Conservation (phyloP, 2,329 filamentous ascomycete genomes). For the Paracorniculantispora psalliotae region DNA sequence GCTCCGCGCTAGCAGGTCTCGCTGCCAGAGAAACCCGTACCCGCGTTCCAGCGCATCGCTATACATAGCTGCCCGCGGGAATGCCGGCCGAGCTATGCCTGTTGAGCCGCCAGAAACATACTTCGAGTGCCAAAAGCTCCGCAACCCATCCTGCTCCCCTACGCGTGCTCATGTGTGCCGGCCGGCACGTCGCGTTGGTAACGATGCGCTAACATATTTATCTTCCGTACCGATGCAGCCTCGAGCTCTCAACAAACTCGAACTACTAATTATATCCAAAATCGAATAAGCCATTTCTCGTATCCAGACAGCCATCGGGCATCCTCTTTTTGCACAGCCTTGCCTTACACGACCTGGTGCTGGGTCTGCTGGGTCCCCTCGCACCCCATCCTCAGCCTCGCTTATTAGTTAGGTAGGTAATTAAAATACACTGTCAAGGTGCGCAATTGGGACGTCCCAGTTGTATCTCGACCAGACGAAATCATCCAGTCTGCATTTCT, state of each 20-base stretch:
- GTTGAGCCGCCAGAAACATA: not conserved
- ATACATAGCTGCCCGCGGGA: not conserved
- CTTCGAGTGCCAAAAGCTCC: no score
- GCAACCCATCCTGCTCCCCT: no score
- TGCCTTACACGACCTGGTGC: not conserved
- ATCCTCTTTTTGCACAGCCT: not conserved
- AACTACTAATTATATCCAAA: no score
- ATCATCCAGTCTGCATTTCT: not conserved
- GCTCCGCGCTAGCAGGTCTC: not conserved
- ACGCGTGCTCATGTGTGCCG: no score
- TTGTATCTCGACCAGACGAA: not conserved
- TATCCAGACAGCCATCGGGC: not conserved
- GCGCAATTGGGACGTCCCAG: no score
- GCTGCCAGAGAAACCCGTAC: not conserved
- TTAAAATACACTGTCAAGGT: no score
- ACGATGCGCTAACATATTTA: no score
- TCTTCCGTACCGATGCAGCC: no score
- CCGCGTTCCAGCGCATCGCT: constrained; percentile 1
- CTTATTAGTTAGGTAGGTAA: no score
- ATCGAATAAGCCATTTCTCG: not conserved
- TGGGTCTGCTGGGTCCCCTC: not conserved
- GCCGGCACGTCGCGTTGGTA: no score
- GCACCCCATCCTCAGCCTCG: not conserved
- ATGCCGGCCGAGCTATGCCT: not conserved
- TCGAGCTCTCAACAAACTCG: not conserved